These are phyloP conservation scores for Umbelopsis isabellina DNA, from an alignment of 192 early-diverging fungal species.

Conservation along the genomic window DNA sequence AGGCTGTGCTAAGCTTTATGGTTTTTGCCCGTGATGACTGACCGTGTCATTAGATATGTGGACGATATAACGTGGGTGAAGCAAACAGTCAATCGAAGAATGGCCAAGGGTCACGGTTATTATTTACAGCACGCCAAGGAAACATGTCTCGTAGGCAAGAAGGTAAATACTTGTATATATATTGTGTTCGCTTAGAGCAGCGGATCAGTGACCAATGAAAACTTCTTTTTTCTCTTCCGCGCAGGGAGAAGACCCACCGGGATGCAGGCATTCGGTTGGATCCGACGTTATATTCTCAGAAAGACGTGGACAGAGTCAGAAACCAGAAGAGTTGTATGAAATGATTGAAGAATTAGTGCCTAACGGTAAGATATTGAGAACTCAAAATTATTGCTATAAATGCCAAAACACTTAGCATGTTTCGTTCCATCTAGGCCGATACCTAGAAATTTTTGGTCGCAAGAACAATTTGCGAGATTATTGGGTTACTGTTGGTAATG, in stretches of 20 bases:
- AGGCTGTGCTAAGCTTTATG: not conserved
- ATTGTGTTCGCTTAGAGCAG: too few relatives aligned
- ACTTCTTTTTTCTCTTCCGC: not conserved
- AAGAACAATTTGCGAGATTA: conserved; percentile 95
- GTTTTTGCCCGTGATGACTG: not conserved
- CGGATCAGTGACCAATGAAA: not conserved
- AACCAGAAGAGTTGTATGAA: conserved; percentile 95
- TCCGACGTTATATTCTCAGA: conserved; percentile 95
- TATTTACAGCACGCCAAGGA: conserved; percentile 98
- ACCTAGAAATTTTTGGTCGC: conserved; percentile 95
- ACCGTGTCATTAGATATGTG: conserved; percentile 61
- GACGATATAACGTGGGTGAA: conserved; percentile 99
- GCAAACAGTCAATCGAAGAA: conserved; percentile 92
- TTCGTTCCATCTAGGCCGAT: conserved; percentile 59
- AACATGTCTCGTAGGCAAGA: conserved; percentile 94
- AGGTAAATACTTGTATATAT: conserved; percentile 52
- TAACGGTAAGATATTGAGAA: conserved; percentile 51
- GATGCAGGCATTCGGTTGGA: conserved; percentile 69
- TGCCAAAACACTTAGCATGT: not conserved
- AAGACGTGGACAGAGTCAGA: conserved; percentile 93
- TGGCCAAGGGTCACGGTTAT: conserved; percentile 98
- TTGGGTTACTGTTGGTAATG: conserved; percentile 97
- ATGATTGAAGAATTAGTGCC: conserved; percentile 94
- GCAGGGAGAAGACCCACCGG: conserved; percentile 74
- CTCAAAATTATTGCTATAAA: not conserved